Evolutionary conservation across 176 grass and related monocot genomes (phyloP).

Genomic region (Lolium rigidum): DNA sequence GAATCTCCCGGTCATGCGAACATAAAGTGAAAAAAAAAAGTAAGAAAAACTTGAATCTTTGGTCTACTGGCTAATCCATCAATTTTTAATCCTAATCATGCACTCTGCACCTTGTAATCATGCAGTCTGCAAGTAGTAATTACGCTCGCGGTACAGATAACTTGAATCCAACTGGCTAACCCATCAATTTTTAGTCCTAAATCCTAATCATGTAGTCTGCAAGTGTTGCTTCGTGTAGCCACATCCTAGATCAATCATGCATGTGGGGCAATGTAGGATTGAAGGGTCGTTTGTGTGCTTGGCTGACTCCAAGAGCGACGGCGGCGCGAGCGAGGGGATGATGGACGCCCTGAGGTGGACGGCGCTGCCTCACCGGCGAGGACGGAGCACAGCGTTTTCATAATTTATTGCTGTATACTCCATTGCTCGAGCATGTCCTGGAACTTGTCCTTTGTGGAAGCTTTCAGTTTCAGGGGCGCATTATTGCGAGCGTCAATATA

Average conservation of each 20-base stretch:
- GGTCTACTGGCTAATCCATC: background rate
- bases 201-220: too few species aligned
- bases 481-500: background rate
- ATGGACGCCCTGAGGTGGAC: background rate
- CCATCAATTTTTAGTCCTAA: too few species aligned
- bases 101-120: background rate
- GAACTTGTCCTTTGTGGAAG: background rate
- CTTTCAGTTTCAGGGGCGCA: constrained; percentile 11
- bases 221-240: background rate
- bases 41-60: too few species aligned
- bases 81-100: too few species aligned
- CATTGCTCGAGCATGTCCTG: background rate
- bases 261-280: background rate
- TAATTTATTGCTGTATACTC: background rate
- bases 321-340: background rate
- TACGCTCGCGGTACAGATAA: too few species aligned
- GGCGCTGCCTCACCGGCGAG: too few species aligned
- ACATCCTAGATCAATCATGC: constrained; percentile 35
- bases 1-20: too few species aligned
- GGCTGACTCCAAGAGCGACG: background rate
- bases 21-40: too few species aligned
- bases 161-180: too few species aligned
- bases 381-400: background rate
- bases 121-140: background rate
- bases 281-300: constrained; percentile 2